Conservation (phyloP, 2,329 filamentous ascomycete genomes). For the Pezicula neosporulosa region DNA sequence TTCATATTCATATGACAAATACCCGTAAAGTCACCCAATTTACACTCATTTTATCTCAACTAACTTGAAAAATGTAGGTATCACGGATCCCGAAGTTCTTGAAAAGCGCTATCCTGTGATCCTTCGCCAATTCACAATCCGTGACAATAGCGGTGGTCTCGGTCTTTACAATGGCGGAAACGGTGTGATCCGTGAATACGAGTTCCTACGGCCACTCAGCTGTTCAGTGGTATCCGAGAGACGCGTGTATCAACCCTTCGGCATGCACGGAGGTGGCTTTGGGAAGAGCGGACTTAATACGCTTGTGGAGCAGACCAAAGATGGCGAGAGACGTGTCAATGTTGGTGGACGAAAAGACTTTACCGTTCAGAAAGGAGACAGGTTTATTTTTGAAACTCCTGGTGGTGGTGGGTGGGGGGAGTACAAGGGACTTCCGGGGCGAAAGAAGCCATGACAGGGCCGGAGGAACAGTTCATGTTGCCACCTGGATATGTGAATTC, state of each 20-base stretch:
- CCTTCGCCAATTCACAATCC: slow-evolving; percentile 63
- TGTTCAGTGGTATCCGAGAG: slow-evolving; percentile 74
- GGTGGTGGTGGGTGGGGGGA: slow-evolving; percentile 23
- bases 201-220: slow-evolving; percentile 71
- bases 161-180: slow-evolving; percentile 68
- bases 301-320: slow-evolving; percentile 60
- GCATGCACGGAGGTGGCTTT: slow-evolving; percentile 75
- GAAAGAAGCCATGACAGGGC: slow-evolving; percentile 1
- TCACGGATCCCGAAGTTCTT: slow-evolving; percentile 76
- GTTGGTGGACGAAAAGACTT: slow-evolving; percentile 18
- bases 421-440: background rate
- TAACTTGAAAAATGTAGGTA: slow-evolving; percentile 28
- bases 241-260: slow-evolving; percentile 74
- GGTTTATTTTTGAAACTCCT: slow-evolving; percentile 18
- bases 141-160: slow-evolving; percentile 56
- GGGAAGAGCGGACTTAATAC: slow-evolving; percentile 75
- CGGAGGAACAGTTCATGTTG: background rate
- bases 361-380: slow-evolving; percentile 14
- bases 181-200: slow-evolving; percentile 73
- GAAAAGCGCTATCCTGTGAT: slow-evolving; percentile 73
- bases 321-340: slow-evolving; percentile 14
- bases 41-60: too few species aligned
- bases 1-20: slow-evolving; percentile 85
- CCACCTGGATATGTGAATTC: background rate
- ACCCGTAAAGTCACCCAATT: slow-evolving; percentile 43